Evolutionary conservation across 2,329 filamentous ascomycete genomes (phyloP).

Genomic region (Alternaria solani): DNA sequence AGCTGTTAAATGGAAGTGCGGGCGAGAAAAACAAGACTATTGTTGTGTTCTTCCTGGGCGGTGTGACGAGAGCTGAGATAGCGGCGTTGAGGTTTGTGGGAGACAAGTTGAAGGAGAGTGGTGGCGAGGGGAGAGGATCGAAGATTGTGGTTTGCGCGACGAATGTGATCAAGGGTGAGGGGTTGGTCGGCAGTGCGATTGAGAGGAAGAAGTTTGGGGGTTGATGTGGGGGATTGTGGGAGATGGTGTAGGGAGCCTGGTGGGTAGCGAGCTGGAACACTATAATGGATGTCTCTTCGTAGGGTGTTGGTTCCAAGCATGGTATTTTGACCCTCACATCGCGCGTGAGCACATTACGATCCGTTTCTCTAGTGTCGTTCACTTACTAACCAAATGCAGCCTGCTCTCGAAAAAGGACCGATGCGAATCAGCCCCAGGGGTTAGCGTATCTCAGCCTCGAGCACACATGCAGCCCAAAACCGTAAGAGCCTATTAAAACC

Average conservation of each 20-base stretch:
- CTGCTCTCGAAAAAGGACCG: too few species aligned
- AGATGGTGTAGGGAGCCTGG: background rate
- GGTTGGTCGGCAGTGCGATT: constrained; percentile 85
- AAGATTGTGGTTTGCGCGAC: constrained; percentile 89
- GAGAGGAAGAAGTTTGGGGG: constrained; percentile 64
- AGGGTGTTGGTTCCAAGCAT: too few species aligned
- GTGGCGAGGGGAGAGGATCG: constrained; percentile 74
- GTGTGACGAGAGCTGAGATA: constrained; percentile 95
- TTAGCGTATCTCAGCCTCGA: too few species aligned
- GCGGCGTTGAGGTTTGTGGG: constrained; percentile 91
- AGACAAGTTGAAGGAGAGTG: constrained; percentile 73
- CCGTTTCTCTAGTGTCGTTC: too few species aligned
- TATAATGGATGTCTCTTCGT: too few species aligned
- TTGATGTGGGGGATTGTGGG: background rate
- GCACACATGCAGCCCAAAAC: too few species aligned
- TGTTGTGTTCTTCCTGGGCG: constrained; percentile 97
- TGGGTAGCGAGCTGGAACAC: too few species aligned
- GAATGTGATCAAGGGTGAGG: constrained; percentile 86
- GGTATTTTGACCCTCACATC: too few species aligned
- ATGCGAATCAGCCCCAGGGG: too few species aligned
- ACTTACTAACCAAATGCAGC: too few species aligned
- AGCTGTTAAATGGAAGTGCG: constrained; percentile 75
- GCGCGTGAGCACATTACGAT: too few species aligned
- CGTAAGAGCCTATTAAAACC: too few species aligned
- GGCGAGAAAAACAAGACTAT: constrained; percentile 73